Evolutionary conservation across 306 rosid genomes (phyloP).

Genomic region (Calophaca sinica): DNA sequence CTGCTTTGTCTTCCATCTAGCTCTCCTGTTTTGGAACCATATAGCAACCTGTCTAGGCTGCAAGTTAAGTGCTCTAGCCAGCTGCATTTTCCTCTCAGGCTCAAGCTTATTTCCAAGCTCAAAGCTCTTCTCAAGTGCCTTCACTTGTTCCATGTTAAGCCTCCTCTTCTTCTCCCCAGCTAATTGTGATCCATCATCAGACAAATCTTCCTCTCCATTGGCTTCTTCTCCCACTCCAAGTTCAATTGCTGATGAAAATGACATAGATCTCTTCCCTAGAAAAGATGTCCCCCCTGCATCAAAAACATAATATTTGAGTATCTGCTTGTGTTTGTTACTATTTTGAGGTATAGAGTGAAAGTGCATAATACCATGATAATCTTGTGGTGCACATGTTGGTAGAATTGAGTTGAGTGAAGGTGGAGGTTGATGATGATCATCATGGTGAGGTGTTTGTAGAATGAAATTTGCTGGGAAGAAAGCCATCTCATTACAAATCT

Average conservation of each 20-base stretch:
- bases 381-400: slow-evolving; percentile 79
- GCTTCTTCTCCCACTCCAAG: slow-evolving; percentile 80
- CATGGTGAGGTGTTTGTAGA: slow-evolving; percentile 73
- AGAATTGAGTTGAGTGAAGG: slow-evolving; percentile 76
- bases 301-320: not conserved
- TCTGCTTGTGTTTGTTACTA: not conserved
- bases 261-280: slow-evolving; percentile 87
- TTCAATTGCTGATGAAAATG: slow-evolving; percentile 84
- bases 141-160: slow-evolving; percentile 89
- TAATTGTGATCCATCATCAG: slow-evolving; percentile 86
- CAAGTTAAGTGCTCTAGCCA: slow-evolving; percentile 85
- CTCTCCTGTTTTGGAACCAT: slow-evolving; percentile 95
- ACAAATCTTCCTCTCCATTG: slow-evolving; percentile 83
- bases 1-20: slow-evolving; percentile 97
- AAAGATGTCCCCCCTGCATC: slow-evolving; percentile 76
- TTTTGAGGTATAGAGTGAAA: slow-evolving; percentile 15
- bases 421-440: slow-evolving; percentile 71
- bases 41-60: slow-evolving; percentile 95
- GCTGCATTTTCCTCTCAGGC: slow-evolving; percentile 96
- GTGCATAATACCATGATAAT: slow-evolving; percentile 66
- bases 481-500: slow-evolving; percentile 77
- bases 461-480: slow-evolving; percentile 94
- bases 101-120: slow-evolving; percentile 95
- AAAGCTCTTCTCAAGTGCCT: slow-evolving; percentile 92
- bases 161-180: slow-evolving; percentile 93